Evolutionary conservation across 768 basidiomycete species (phyloP), one percentile per base, ranked within the genome.

Genomic region (Roridomyces roridus): DNA sequence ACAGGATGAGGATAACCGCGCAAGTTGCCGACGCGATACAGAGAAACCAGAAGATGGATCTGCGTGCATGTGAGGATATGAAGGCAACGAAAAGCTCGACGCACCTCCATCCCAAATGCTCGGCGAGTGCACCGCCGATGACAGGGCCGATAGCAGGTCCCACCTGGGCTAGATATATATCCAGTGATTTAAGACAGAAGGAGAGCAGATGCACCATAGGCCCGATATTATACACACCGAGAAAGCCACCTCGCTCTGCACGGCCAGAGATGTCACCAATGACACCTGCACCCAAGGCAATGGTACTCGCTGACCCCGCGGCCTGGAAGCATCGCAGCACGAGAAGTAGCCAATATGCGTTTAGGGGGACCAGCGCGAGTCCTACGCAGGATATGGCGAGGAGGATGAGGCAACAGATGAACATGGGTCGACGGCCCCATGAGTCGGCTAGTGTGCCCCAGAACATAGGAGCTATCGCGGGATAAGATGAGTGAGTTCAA

Each of bases 241-340:
- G 81, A 71, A 87, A 92, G 7, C 85, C 82, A 17, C 89, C 93
- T 31, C 92, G 77, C 71, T 94, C 91, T 34, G 82, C 79, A 0
- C 83, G 85, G 2, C 80, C 81, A 6, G 90, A 82, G 24, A 96
- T 88, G 67, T 96, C 93, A 2, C 85, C 85, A 51, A 96, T 82
- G 6, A 91, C 85, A 6, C 93, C 93, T 29, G 88, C 85, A 48
- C n/a, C 89, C 20, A 93, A 75, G 0, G 90, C 90, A 57, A 92
- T 79, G 0, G 89, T 91, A 53, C 90, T 90, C 0, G 91, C 89
- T 3, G 87, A 91, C 1, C 92, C 92, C 3, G 86, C 80, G 2
- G 89, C 86, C 75, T 94, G 92, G 3, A 94, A 34, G 57, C 88
- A 91, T 23, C 93, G 83, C n/a, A 95, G 78, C 15, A 94, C 62